Conservation (phyloP, 1,139 yeast species). For the Suhomyces yuchorum region DNA sequence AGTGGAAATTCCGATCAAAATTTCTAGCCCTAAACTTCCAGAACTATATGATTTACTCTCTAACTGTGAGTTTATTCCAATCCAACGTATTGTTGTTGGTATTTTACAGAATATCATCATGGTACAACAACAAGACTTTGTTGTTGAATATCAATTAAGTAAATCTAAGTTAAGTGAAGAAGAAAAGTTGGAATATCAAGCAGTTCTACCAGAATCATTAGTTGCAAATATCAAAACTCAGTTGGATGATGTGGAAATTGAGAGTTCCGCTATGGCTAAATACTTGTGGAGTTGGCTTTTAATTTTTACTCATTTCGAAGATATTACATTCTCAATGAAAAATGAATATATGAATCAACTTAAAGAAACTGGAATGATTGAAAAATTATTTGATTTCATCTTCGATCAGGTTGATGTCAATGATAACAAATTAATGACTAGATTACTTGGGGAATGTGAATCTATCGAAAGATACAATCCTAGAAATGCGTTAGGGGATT, state of each 20-base stretch:
- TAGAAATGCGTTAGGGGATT: constrained; percentile 23
- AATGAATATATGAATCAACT: constrained; percentile 62
- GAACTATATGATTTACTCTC: constrained; percentile 28
- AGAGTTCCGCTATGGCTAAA: constrained; percentile 31
- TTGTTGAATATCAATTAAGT: constrained; percentile 60
- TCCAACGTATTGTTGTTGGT: constrained; percentile 41
- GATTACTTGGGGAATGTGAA: constrained; percentile 25
- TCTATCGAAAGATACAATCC: constrained; percentile 25
- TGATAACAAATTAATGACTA: constrained; percentile 34
- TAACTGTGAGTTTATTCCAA: constrained; percentile 24
- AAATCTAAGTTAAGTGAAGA: constrained; percentile 27
- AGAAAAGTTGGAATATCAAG: constrained; percentile 19
- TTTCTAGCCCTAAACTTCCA: constrained; percentile 19
- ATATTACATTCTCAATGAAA: constrained; percentile 66
- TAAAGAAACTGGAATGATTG: constrained; percentile 48
- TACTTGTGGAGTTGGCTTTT: constrained; percentile 75
- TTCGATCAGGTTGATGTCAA: constrained; percentile 52
- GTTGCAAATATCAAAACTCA: constrained; percentile 28
- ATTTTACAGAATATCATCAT: constrained; percentile 39
- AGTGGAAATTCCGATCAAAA: constrained; percentile 15
- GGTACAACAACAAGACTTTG: constrained; percentile 54
- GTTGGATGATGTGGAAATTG: constrained; percentile 38
- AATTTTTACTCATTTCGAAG: constrained; percentile 62
- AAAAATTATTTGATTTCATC: constrained; percentile 49
- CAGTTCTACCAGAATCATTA: constrained; percentile 40